Evolutionary conservation across 2,329 filamentous ascomycete species (phyloP).

Genomic region (Microdochium paspali): DNA sequence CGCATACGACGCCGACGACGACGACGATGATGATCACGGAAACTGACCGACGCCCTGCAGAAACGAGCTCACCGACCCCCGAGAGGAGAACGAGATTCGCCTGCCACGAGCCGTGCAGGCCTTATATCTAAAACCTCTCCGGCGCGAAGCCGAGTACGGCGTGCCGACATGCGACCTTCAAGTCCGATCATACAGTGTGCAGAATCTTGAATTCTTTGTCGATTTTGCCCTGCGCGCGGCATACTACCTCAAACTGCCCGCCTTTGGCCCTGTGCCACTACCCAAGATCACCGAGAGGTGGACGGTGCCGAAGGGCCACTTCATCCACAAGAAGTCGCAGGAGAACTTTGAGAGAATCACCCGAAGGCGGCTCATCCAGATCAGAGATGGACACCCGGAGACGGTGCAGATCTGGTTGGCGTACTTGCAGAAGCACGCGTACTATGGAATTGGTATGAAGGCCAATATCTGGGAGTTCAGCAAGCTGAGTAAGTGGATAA

Average conservation of each 20-base stretch:
- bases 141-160: conserved; percentile 62
- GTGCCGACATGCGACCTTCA: conserved; percentile 86
- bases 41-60: conserved; percentile 4
- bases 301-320: conserved; percentile 83
- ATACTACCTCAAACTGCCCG: conserved; percentile 84
- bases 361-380: conserved; percentile 75
- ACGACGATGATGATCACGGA: too few relatives aligned
- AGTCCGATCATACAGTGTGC: conserved; percentile 80
- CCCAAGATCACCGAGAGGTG: conserved; percentile 84
- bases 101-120: conserved; percentile 76
- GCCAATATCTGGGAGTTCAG: conserved; percentile 92
- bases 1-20: neutral
- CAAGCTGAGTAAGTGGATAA: conserved; percentile 46
- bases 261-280: conserved; percentile 75
- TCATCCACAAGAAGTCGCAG: conserved; percentile 94
- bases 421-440: conserved; percentile 84
- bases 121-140: conserved; percentile 76
- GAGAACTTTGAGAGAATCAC: conserved; percentile 97
- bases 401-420: conserved; percentile 87
- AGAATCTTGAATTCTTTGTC: conserved; percentile 86
- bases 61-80: conserved; percentile 15
- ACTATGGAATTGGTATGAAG: conserved; percentile 98
- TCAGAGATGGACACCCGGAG: conserved; percentile 84
- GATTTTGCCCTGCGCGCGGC: conserved; percentile 92
- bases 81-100: conserved; percentile 29